phyloP scores from a whole-genome alignment of 2,329 filamentous ascomycete genomes.

The Chrysosporium queenslandicum region DNA sequence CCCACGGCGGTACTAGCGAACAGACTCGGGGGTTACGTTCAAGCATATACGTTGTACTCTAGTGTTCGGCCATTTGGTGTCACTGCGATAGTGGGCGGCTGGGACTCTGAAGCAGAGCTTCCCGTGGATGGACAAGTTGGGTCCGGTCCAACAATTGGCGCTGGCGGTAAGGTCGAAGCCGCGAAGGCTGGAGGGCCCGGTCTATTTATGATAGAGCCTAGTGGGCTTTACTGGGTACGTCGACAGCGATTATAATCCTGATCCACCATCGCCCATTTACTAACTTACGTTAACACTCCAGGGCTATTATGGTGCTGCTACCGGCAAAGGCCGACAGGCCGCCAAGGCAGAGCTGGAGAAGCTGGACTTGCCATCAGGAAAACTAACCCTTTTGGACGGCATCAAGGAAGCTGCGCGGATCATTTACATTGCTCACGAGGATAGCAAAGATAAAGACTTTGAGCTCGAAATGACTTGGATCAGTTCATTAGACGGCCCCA shows the following conservation, averaged over 20 bases:
- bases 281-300: slow-evolving; percentile 22
- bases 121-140: slow-evolving; percentile 88
- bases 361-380: slow-evolving; percentile 70
- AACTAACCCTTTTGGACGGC: slow-evolving; percentile 69
- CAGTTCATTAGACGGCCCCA: slow-evolving; percentile 71
- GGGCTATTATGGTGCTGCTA: slow-evolving; percentile 96
- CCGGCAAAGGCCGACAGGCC: slow-evolving; percentile 90
- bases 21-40: slow-evolving; percentile 90
- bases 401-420: slow-evolving; percentile 95
- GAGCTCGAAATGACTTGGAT: slow-evolving; percentile 99
- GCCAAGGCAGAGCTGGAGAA: slow-evolving; percentile 99
- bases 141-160: slow-evolving; percentile 62
- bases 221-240: slow-evolving; percentile 79
- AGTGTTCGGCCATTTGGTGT: slow-evolving; percentile 95
- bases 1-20: slow-evolving; percentile 77
- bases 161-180: slow-evolving; percentile 69
- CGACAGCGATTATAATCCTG: neutral
- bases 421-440: slow-evolving; percentile 94
- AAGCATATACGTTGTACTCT: slow-evolving; percentile 95
- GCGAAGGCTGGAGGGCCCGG: slow-evolving; percentile 78
- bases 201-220: slow-evolving; percentile 98
- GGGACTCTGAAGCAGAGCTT: slow-evolving; percentile 77
- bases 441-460: slow-evolving; percentile 99
- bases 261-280: slow-evolving; percentile 20
- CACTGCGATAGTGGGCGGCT: slow-evolving; percentile 85